Conservation (phyloP, 768 basidiomycete species). For the Psilocybe tampanensis region DNA sequence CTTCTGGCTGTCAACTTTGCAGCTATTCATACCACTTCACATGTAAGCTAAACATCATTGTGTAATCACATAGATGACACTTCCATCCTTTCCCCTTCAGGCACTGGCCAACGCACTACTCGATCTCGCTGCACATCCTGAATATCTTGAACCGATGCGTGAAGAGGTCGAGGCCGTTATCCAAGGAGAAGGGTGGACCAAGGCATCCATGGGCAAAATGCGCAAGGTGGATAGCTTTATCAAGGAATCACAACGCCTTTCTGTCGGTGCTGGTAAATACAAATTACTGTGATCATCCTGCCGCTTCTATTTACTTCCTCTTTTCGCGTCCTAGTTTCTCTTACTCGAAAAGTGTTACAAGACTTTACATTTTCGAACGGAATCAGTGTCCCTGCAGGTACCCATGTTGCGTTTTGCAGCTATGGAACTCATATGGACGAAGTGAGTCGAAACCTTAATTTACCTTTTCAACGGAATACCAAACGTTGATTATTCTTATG, state of each 20-base stretch:
- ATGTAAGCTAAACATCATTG: background rate
- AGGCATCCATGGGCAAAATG: conserved; percentile 36
- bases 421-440: conserved; percentile 31
- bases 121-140: conserved; percentile 37
- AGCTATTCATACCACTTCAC: conserved; percentile 28
- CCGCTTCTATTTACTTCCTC: background rate
- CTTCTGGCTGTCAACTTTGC: conserved; percentile 28
- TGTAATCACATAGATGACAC: no score
- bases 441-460: background rate
- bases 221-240: conserved; percentile 47
- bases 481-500: background rate
- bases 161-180: conserved; percentile 43
- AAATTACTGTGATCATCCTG: background rate
- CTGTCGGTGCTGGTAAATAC: conserved; percentile 2
- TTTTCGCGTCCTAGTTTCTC: conserved; percentile 8
- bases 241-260: conserved; percentile 32
- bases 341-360: conserved; percentile 34
- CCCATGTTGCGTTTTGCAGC: conserved; percentile 30
- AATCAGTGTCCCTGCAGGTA: conserved; percentile 38
- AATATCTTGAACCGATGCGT: conserved; percentile 35
- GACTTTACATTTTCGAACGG: conserved; percentile 48
- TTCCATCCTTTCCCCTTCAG: conserved; percentile 25
- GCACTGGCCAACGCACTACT: conserved; percentile 37
- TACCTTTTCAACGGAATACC: no score
- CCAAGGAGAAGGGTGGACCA: conserved; percentile 36